Conservation (phyloP, 2,329 filamentous ascomycete genomes). For the Colletotrichum shisoi region DNA sequence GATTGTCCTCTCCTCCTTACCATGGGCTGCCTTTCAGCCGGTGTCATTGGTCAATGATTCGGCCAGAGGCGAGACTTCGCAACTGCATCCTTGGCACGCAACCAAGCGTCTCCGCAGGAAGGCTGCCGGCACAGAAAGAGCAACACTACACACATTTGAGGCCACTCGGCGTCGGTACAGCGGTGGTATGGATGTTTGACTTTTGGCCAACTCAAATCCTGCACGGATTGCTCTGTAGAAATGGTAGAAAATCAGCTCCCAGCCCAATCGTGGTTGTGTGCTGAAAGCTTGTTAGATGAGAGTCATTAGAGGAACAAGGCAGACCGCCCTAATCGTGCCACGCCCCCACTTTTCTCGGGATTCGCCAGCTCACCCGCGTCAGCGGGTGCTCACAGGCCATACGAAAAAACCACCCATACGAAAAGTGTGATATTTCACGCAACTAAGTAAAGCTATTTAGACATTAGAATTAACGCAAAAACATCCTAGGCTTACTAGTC, state of each 20-base stretch:
- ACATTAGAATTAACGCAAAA: too few species aligned
- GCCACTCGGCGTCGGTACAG: not conserved
- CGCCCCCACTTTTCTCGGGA: too few species aligned
- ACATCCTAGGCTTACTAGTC: too few species aligned
- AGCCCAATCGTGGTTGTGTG: conserved; percentile 1
- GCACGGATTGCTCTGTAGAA: not conserved
- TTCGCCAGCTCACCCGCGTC: too few species aligned
- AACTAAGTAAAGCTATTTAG: too few species aligned
- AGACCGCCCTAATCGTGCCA: conserved; percentile 10
- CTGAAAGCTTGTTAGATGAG: conserved; percentile 25
- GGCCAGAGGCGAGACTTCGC: not conserved
- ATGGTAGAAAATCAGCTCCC: not conserved
- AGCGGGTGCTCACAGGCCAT: too few species aligned
- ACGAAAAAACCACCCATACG: too few species aligned
- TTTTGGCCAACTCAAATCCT: conserved; percentile 9
- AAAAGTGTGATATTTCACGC: too few species aligned
- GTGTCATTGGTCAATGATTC: not conserved
- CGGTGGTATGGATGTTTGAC: not conserved
- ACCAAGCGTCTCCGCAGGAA: conserved; percentile 7
- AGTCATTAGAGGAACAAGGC: conserved; percentile 6
- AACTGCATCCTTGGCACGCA: conserved; percentile 27
- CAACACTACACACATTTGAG: not conserved
- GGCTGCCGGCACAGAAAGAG: conserved; percentile 4
- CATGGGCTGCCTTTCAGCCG: too few species aligned
- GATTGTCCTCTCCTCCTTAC: not conserved